These are phyloP conservation scores for Vairimorpha apis DNA, from an alignment of 371 early-diverging fungal species.

Conservation along the genomic window DNA sequence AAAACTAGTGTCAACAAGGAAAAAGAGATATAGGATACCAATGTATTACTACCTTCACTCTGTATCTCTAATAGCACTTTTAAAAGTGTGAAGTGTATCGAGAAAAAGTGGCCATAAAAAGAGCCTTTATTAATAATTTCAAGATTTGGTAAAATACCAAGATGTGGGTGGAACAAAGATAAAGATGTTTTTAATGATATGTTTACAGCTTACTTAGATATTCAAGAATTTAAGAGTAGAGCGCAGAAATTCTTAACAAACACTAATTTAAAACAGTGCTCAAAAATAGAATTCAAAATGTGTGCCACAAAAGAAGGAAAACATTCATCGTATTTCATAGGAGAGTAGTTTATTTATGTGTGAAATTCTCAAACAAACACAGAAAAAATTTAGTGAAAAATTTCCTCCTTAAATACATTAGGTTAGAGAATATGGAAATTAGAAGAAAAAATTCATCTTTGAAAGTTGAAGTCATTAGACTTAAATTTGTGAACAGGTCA, in stretches of 20 bases:
- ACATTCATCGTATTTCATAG: neutral
- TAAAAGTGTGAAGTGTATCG: neutral
- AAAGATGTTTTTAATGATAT: neutral
- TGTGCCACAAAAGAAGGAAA: neutral
- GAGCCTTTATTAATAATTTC: neutral
- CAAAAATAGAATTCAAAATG: neutral
- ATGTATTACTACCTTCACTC: neutral
- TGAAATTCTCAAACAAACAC: neutral
- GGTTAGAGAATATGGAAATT: neutral
- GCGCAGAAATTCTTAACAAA: neutral
- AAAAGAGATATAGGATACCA: neutral
- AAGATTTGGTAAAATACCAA: slow-evolving; percentile 4
- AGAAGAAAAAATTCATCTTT: neutral
- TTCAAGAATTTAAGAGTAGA: neutral
- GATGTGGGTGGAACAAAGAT: neutral
- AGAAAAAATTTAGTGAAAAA: neutral
- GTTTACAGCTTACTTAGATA: neutral
- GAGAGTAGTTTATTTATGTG: neutral
- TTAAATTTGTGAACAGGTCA: neutral
- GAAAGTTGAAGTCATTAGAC: too few relatives aligned
- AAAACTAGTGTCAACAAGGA: neutral
- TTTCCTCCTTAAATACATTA: neutral
- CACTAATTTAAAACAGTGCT: neutral
- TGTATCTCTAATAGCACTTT: neutral
- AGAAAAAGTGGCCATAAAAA: neutral